These are phyloP conservation scores for Thermothelomyces thermophilus DNA, from an alignment of 2,329 filamentous ascomycete species.

Conservation along the genomic window DNA sequence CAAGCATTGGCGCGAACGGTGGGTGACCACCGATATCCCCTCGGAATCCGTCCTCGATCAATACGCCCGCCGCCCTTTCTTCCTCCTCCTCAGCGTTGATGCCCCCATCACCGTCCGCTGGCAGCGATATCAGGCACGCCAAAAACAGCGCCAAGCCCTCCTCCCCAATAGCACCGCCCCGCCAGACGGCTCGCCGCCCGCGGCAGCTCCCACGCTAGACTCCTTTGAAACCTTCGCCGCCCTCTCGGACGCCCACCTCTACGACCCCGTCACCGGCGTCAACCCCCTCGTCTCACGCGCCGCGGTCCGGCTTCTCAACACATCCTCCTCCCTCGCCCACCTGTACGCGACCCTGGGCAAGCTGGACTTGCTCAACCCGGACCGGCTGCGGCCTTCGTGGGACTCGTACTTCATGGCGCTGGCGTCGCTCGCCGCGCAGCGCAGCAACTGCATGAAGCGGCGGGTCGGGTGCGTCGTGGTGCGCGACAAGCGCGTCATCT, in stretches of 20 bases:
- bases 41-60: slow-evolving; percentile 66
- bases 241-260: slow-evolving; percentile 67
- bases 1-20: slow-evolving; percentile 71
- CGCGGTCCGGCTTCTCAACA: slow-evolving; percentile 80
- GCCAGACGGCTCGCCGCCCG: background rate
- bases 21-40: slow-evolving; percentile 79
- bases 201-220: background rate
- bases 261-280: slow-evolving; percentile 56
- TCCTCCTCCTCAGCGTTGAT: slow-evolving; percentile 86
- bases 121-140: slow-evolving; percentile 54
- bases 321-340: slow-evolving; percentile 62
- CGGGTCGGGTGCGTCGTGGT: slow-evolving; percentile 93
- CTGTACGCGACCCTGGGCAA: slow-evolving; percentile 66
- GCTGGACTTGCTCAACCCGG: slow-evolving; percentile 69
- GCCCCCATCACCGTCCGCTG: slow-evolving; percentile 80
- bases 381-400: slow-evolving; percentile 83
- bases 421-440: slow-evolving; percentile 81
- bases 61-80: slow-evolving; percentile 77
- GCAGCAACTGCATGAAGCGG: slow-evolving; percentile 97
- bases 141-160: slow-evolving; percentile 14
- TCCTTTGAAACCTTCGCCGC: slow-evolving; percentile 51
- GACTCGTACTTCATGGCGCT: slow-evolving; percentile 98
- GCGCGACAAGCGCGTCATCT: slow-evolving; percentile 76
- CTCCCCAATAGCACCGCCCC: slow-evolving; percentile 17
- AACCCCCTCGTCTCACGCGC: slow-evolving; percentile 75